These are phyloP conservation scores for Suhomyces canberraensis DNA, from an alignment of 805 yeast genomes.

Conservation along the genomic window DNA sequence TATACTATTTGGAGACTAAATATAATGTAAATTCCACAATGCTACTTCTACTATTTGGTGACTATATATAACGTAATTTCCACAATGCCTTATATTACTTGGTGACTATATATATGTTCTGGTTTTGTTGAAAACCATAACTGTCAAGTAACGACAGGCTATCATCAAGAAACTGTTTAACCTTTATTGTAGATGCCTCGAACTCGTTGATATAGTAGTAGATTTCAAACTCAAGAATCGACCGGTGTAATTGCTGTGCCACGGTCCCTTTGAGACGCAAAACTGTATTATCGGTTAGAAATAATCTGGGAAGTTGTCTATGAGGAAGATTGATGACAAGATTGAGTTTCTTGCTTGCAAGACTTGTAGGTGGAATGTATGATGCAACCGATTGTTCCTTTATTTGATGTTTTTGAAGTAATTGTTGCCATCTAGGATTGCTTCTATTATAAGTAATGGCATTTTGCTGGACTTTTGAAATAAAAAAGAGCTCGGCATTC, in stretches of 20 bases:
- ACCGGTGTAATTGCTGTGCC: conserved; percentile 12
- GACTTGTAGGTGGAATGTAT: background rate
- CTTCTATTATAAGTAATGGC: conserved; percentile 16
- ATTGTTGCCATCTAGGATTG: conserved; percentile 40
- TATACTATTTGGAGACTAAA: background rate
- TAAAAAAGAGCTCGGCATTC: conserved; percentile 68
- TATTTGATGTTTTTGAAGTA: conserved; percentile 36
- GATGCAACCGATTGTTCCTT: background rate
- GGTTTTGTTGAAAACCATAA: conserved; percentile 19
- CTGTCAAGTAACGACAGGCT: conserved; percentile 26
- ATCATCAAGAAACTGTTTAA: conserved; percentile 23
- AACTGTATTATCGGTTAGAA: conserved; percentile 24
- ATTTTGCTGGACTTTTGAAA: conserved; percentile 45
- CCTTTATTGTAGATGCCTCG: conserved; percentile 10
- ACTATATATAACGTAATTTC: too few species aligned
- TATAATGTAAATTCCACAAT: too few species aligned
- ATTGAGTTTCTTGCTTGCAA: background rate
- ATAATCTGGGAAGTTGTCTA: conserved; percentile 12
- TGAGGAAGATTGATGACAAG: background rate
- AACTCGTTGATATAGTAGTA: conserved; percentile 24
- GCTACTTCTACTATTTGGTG: too few species aligned
- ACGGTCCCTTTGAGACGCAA: conserved; percentile 35
- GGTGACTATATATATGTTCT: conserved; percentile 17
- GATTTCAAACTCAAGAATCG: conserved; percentile 23
- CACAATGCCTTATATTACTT: too few species aligned